Conservation (phyloP, 179 eudicot genomes). For the Camellia oleifera region DNA sequence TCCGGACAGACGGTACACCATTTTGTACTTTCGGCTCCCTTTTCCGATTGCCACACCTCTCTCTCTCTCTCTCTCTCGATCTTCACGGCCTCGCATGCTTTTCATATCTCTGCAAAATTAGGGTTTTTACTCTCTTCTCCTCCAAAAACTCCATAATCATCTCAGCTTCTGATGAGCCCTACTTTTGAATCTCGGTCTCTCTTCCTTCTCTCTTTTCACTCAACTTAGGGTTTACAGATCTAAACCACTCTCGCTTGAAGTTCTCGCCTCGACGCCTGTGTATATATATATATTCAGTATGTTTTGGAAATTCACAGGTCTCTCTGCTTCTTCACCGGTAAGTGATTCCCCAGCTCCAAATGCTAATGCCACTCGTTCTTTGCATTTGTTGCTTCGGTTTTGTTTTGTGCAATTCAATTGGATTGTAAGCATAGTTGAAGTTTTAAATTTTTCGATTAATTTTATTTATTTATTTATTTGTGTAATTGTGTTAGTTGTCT, state of each 20-base stretch:
- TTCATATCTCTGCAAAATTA: constrained; percentile 1
- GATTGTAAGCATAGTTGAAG: neutral
- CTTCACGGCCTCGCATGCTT: constrained; percentile 11
- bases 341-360: constrained; percentile 20
- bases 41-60: neutral
- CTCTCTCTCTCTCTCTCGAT: neutral
- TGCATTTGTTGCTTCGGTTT: neutral
- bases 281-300: constrained; percentile 20
- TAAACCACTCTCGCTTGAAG: neutral
- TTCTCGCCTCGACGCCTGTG: too few relatives aligned
- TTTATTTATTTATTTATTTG: neutral
- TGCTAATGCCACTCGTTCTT: neutral
- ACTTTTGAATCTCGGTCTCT: neutral
- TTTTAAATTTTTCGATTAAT: neutral
- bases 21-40: neutral
- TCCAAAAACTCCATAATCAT: neutral
- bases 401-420: neutral
- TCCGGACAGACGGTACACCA: too few relatives aligned
- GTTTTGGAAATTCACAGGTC: constrained; percentile 67
- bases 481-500: neutral
- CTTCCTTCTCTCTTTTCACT: neutral
- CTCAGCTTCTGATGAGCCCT: neutral
- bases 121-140: constrained; percentile 8
- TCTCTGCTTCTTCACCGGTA: constrained; percentile 77
- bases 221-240: constrained; percentile 29